These are phyloP conservation scores for Penicillium sp. DNA, from an alignment of 2,329 filamentous ascomycete genomes.

Conservation along the genomic window DNA sequence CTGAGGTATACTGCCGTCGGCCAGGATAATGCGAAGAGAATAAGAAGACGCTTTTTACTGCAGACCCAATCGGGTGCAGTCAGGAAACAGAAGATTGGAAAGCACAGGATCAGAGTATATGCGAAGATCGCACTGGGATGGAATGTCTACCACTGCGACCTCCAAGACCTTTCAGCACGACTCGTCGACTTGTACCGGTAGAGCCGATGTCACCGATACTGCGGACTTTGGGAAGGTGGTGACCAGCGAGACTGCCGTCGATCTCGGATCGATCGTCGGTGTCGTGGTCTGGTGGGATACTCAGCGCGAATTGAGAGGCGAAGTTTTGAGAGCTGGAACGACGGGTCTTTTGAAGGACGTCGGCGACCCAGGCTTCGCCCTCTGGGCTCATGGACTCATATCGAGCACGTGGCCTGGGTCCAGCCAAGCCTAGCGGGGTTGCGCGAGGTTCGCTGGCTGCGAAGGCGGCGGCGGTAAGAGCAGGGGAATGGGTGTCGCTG, in stretches of 20 bases:
- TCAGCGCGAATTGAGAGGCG: conserved; percentile 25
- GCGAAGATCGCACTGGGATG: neutral
- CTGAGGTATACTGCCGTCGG: conserved; percentile 5
- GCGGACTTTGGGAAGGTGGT: conserved; percentile 30
- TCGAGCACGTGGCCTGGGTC: conserved; percentile 41
- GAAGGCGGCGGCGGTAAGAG: conserved; percentile 16
- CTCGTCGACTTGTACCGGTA: conserved; percentile 37
- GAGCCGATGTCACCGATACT: conserved; percentile 42
- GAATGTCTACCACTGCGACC: conserved; percentile 19
- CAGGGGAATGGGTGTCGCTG: conserved; percentile 28
- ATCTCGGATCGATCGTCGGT: conserved; percentile 9
- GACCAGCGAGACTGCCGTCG: conserved; percentile 2
- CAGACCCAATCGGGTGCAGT: conserved; percentile 1
- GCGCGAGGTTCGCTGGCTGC: conserved; percentile 22
- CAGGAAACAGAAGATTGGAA: neutral
- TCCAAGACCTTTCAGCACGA: conserved; percentile 37
- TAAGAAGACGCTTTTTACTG: conserved; percentile 7
- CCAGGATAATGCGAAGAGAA: conserved; percentile 6
- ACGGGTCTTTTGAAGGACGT: conserved; percentile 45
- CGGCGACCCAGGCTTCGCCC: conserved; percentile 48
- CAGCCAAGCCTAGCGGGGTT: conserved; percentile 46
- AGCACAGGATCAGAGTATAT: neutral
- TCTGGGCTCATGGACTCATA: conserved; percentile 43
- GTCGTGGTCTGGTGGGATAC: conserved; percentile 17
- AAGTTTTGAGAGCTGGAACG: conserved; percentile 34